Conservation (phyloP, 352 stramenopile genomes). For the Phytophthora sp. region DNA sequence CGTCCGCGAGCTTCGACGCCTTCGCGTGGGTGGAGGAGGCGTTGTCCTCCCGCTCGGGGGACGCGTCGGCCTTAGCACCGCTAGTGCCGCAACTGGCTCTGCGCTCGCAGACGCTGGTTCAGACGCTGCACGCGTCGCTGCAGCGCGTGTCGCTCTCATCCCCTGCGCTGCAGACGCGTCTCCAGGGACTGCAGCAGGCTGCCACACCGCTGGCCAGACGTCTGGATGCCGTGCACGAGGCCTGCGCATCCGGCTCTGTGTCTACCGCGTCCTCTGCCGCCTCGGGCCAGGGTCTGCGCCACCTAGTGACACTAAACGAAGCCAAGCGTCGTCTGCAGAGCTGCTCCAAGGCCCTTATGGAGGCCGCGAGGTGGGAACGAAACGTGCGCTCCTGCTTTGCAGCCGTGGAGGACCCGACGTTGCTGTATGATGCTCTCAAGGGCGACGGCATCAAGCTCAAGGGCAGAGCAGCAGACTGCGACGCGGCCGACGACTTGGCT, state of each 20-base stretch:
- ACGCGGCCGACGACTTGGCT: slow-evolving; percentile 35
- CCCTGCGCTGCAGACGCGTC: slow-evolving; percentile 59
- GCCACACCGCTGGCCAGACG: slow-evolving; percentile 48
- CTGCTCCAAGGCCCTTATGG: slow-evolving; percentile 72
- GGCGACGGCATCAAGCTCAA: slow-evolving; percentile 6
- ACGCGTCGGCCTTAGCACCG: slow-evolving; percentile 40
- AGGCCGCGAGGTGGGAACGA: slow-evolving; percentile 69
- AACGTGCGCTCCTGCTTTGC: slow-evolving; percentile 64
- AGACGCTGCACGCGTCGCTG: slow-evolving; percentile 60
- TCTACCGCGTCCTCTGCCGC: not conserved
- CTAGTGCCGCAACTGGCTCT: slow-evolving; percentile 67
- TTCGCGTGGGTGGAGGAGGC: slow-evolving; percentile 78
- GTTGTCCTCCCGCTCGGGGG: slow-evolving; percentile 41
- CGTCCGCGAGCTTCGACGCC: slow-evolving; percentile 59
- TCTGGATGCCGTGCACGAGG: slow-evolving; percentile 49
- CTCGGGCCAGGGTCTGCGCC: slow-evolving; percentile 42
- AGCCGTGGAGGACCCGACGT: slow-evolving; percentile 48
- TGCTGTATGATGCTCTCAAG: slow-evolving; percentile 24
- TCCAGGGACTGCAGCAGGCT: slow-evolving; percentile 54
- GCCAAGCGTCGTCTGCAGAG: slow-evolving; percentile 66
- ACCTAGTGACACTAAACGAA: slow-evolving; percentile 73
- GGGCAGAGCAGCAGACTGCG: not conserved
- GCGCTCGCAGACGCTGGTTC: slow-evolving; percentile 64
- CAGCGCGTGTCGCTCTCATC: slow-evolving; percentile 61
- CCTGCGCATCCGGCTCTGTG: slow-evolving; percentile 22